These are phyloP conservation scores for Pisolithus microcarpus DNA, from an alignment of 768 basidiomycete genomes.

Conservation along the genomic window DNA sequence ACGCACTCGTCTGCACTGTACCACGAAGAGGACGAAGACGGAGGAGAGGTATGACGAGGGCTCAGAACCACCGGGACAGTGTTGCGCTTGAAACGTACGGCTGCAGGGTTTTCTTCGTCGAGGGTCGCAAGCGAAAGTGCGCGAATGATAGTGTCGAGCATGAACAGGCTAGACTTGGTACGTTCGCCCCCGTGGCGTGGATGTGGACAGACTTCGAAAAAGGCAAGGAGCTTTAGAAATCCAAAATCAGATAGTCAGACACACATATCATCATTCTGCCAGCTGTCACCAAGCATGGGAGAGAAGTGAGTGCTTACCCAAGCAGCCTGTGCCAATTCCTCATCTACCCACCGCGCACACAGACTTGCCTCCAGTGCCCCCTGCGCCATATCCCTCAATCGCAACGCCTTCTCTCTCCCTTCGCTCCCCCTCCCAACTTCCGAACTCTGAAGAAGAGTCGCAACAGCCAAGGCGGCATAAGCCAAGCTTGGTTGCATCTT, in stretches of 20 bases:
- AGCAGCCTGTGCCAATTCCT: conserved; percentile 66
- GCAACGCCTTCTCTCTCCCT: conserved; percentile 51
- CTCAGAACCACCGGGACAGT: conserved; percentile 41
- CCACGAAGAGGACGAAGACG: not conserved
- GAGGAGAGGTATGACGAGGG: conserved; percentile 4
- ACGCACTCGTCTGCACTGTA: no score
- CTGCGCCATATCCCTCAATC: conserved; percentile 62
- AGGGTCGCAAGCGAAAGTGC: conserved; percentile 51
- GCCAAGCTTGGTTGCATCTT: conserved; percentile 63
- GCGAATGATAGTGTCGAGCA: conserved; percentile 65
- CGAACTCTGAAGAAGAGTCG: conserved; percentile 66
- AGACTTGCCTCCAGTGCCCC: conserved; percentile 63
- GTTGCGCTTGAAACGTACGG: conserved; percentile 42
- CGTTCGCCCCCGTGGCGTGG: conserved; percentile 51
- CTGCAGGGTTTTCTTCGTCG: conserved; percentile 49
- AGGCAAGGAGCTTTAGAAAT: conserved; percentile 47
- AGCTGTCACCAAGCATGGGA: not conserved
- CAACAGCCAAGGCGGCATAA: conserved; percentile 53
- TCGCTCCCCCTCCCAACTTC: conserved; percentile 44
- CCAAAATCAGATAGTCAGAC: conserved; percentile 1
- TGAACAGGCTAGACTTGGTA: conserved; percentile 47
- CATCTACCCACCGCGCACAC: conserved; percentile 65
- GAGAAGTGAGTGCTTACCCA: conserved; percentile 45
- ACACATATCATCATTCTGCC: not conserved
- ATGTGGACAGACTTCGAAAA: conserved; percentile 69